Base-by-base conservation (phyloP, 2,329 filamentous ascomycete genomes). In the Fulvia fulva region DNA sequence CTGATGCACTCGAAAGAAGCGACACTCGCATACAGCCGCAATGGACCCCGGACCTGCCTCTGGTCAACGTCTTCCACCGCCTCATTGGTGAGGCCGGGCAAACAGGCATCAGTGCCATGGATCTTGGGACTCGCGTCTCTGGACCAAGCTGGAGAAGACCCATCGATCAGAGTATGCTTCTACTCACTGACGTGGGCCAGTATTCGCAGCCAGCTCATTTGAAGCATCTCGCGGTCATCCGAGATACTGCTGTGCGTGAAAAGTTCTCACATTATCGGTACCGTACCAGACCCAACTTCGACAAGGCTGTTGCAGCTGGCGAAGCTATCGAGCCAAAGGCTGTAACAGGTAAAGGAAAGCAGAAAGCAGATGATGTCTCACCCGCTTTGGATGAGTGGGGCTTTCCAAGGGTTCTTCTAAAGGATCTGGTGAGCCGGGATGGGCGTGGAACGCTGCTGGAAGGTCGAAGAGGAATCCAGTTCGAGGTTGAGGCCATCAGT, bases 191-290 rank as follows among this genome's bases (percentile, higher is more conserved):
- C 56, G 74, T 77, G 55, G 85, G 83, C 79, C 78, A 83, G 55
- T 65, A 79, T 16, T 81, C 80, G n/a, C 84, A 87, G 63, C 83
- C 84, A 23, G 70, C 74, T 3, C 78, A 84, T 67, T 73, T 86
- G 22, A 78, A 80, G 19, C 82, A 85, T 65, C 70, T 85, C 16
- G 77, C 80, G 11, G 73, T 87, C 28, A 76, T 86, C 32, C 75
- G 82, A 60, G 83, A 85, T 55, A 80, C 78, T 5, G 74, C 76
- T 2, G 74, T 81, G 14, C 75, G 74, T 14, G 72, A 75, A 12
- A 80, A 80, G 19, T 70, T 74, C 28, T 73, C 76, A 12, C 78
- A 81, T 59, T 86, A 82, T 68, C 68, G 81, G 8, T 83, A 85
- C 62, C 82, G 83, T 53, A 80, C 82, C 0, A 75, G 77, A 43